Conservation (phyloP, 139 green algal species). For the Coccomyxa sp. region DNA sequence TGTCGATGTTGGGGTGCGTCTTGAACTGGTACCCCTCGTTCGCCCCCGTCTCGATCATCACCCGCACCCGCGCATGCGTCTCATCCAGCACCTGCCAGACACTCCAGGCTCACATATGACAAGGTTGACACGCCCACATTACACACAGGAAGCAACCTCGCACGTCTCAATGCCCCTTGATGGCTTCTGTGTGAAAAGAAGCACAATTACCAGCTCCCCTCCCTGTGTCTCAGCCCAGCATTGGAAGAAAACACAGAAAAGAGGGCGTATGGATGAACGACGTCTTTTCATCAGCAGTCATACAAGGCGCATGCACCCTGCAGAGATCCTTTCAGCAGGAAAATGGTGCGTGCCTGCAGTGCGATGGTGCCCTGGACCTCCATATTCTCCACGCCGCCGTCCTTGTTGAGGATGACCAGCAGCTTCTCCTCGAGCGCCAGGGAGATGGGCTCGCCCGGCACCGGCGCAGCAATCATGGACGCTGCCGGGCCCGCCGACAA, state of each 20-base stretch:
- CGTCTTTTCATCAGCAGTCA: too few relatives aligned
- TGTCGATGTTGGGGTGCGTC: slow-evolving; percentile 99
- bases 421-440: slow-evolving; percentile 81
- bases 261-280: too few relatives aligned
- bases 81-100: slow-evolving; percentile 39
- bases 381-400: slow-evolving; percentile 90
- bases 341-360: slow-evolving; percentile 53
- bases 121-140: too few relatives aligned
- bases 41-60: slow-evolving; percentile 42
- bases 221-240: too few relatives aligned
- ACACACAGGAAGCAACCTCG: not conserved
- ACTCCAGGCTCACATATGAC: not conserved
- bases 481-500: not conserved
- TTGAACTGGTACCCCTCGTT: slow-evolving; percentile 98
- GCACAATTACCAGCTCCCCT: too few relatives aligned
- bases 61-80: slow-evolving; percentile 67
- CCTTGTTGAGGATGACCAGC: slow-evolving; percentile 74
- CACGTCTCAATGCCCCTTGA: not conserved
- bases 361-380: slow-evolving; percentile 91
- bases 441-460: slow-evolving; percentile 43
- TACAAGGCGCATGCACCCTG: too few relatives aligned
- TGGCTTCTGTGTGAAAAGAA: too few relatives aligned
- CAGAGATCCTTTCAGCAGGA: too few relatives aligned
- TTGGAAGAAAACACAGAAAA: too few relatives aligned
- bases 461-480: not conserved